phyloP scores from a whole-genome alignment of 106 monocot genomes.

The Narthecium ossifragum region DNA sequence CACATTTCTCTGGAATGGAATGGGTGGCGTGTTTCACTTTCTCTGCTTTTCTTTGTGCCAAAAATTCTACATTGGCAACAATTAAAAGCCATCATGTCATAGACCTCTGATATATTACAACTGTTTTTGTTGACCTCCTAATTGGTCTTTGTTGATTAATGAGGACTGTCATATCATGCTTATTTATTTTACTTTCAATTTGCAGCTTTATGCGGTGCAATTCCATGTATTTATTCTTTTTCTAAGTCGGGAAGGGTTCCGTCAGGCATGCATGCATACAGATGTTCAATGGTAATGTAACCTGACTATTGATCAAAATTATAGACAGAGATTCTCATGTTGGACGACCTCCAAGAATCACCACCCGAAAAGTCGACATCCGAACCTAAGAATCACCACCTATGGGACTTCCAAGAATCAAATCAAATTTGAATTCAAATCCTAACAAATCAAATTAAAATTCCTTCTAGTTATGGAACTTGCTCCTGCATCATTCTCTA shows the following conservation, averaged over 20 bases:
- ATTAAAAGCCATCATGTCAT: too few relatives aligned
- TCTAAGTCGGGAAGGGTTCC: slow-evolving; percentile 87
- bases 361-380: too few relatives aligned
- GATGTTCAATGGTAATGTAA: slow-evolving; percentile 46
- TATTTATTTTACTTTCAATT: slow-evolving; percentile 8
- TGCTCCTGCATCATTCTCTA: too few relatives aligned
- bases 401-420: too few relatives aligned
- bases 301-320: background rate
- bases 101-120: too few relatives aligned
- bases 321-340: too few relatives aligned
- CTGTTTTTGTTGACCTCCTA: background rate
- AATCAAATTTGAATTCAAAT: too few relatives aligned
- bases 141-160: background rate
- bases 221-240: slow-evolving; percentile 85
- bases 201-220: slow-evolving; percentile 78
- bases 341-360: too few relatives aligned
- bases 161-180: background rate
- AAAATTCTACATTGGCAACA: background rate
- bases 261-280: slow-evolving; percentile 80
- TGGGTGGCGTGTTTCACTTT: too few relatives aligned
- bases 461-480: too few relatives aligned
- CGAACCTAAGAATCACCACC: too few relatives aligned
- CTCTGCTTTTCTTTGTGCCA: background rate
- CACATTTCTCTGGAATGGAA: background rate
- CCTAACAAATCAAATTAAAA: too few relatives aligned